phyloP scores from a whole-genome alignment of 768 basidiomycete species.

The Strobilomyces echinocephalus region DNA sequence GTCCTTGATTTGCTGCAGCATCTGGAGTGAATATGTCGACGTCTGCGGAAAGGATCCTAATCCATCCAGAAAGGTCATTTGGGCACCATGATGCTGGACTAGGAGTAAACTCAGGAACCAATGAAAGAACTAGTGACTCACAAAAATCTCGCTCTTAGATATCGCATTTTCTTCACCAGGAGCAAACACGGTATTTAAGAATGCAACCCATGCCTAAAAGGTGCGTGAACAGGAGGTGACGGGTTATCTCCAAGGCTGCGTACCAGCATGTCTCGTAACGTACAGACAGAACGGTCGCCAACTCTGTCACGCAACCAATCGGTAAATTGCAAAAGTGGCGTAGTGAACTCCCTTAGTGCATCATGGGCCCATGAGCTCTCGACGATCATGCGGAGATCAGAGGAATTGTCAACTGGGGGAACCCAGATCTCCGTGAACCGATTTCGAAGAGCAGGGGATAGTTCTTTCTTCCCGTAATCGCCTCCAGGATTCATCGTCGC shows the following conservation, averaged over 20 bases:
- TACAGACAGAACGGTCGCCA: conserved; percentile 61
- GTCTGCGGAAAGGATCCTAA: conserved; percentile 74
- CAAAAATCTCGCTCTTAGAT: conserved; percentile 56
- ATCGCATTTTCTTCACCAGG: conserved; percentile 31
- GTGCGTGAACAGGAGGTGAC: conserved; percentile 1
- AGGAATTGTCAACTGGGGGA: conserved; percentile 67
- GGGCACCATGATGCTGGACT: conserved; percentile 81
- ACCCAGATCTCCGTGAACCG: conserved; percentile 99
- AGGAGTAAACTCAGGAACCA: conserved; percentile 10
- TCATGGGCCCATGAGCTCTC: conserved; percentile 60
- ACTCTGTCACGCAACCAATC: conserved; percentile 69
- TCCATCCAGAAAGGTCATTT: conserved; percentile 90
- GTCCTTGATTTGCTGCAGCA: conserved; percentile 55
- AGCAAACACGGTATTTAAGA: conserved; percentile 61
- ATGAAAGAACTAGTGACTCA: conserved; percentile 33
- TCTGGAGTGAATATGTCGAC: conserved; percentile 54
- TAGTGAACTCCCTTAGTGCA: conserved; percentile 51
- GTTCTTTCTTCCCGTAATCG: conserved; percentile 97
- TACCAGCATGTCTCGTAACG: conserved; percentile 87
- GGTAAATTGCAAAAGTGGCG: conserved; percentile 66
- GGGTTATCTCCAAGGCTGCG: conserved; percentile 18
- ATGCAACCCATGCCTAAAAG: conserved; percentile 84
- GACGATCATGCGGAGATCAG: conserved; percentile 78
- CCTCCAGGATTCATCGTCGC: conserved; percentile 99
- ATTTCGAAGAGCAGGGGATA: conserved; percentile 94